Evolutionary conservation across 176 grass and related monocot genomes (phyloP), one percentile per base, ranked within the genome.

Genomic region (Chrysopogon serrulatus): DNA sequence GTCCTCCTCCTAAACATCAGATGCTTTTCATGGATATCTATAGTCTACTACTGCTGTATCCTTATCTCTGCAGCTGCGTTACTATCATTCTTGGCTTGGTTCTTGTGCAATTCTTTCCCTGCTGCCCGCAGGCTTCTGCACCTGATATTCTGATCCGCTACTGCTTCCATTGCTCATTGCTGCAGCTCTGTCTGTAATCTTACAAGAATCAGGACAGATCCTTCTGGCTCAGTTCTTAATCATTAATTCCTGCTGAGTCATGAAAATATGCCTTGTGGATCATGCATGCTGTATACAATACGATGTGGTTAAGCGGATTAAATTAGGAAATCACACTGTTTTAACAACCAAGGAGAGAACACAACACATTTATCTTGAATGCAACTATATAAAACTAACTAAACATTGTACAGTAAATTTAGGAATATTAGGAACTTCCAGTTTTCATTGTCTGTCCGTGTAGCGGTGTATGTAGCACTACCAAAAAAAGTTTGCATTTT

Each of bases 101-200:
- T 86, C 31, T 40, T 73, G 84, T 90, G 88, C 73, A 83, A 60
- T 90, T 86, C 74, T 67, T 68, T 83, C 24, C 59, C 47, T 73
- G 44, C 39, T 57, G 39, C 45, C 13, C 44, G 43, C 70, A 54
- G 68, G 32, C 42, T 85, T 73, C 48, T 53, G 69, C 76, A 83
- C 65, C 78, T 90, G 73, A 86, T 82, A 70, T 80, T 45, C 81
- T 88, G 65, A 56, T 57, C 45, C 39, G 17, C 32, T 79, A 43
- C 36, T 72, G 48, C 62, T 78, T 89, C 62, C 47, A 41, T 61
- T 80, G 67, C 76, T 37, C n/a, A 59, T 10, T 60, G n/a, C n/a
- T 74, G 79, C 79, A 90, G 36, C 24, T 65, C 79, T 82, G 34
- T 43, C 73, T 73, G 66, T 21, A 77, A 77, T 65, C 59, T n/a